Base-by-base conservation (phyloP, 352 stramenopile genomes). In the Phytopythium helicoides region DNA sequence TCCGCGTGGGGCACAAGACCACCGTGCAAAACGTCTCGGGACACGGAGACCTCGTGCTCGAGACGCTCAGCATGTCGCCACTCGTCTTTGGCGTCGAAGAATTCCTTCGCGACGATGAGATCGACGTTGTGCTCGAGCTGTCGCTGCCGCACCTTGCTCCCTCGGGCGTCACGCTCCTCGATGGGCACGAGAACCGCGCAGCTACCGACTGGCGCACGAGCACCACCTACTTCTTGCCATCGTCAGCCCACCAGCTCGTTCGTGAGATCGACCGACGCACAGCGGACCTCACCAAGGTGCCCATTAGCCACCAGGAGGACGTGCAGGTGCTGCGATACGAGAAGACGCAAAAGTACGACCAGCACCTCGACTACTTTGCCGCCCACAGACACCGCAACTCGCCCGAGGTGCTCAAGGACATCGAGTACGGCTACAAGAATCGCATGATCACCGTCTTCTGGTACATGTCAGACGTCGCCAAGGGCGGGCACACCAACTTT, bases 381-480 rank as follows among this genome's bases (percentile, higher is more conserved):
- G 39, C 33, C 0, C 60, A 88, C 6, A 55, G 42, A 31, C 64
- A 88, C 47, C 60, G 56, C 10, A 86, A 85, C 44, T 64, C 62
- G 12, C 62, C 58, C 1, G 40, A 59, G 6, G 35, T 89, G 31
- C 60, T 92, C 6, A 28, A 77, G 23, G 70, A 28, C 18, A 83
- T 88, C 37, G 66, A 92, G 14, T 58, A 88, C 36, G 76, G 78
- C n/a, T 68, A 75, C 64, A 87, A 89, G 64, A 91, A 91, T 62
- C 81, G 78, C 56, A 89, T 90, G 80, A 89, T 89, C 60, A 92
- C 79, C 0, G 82, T 92, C 16, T 90, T 92, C 52, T 90, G 78
- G 80, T 92, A 89, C 75, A 90, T 92, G 82, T 92, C 80, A 33
- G 80, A 91, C 38, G 80, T 93, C 15, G 70, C 66, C 18, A 75